These are phyloP conservation scores for Rhododendron vialii DNA, from an alignment of 148 eudicot species.

Conservation along the genomic window DNA sequence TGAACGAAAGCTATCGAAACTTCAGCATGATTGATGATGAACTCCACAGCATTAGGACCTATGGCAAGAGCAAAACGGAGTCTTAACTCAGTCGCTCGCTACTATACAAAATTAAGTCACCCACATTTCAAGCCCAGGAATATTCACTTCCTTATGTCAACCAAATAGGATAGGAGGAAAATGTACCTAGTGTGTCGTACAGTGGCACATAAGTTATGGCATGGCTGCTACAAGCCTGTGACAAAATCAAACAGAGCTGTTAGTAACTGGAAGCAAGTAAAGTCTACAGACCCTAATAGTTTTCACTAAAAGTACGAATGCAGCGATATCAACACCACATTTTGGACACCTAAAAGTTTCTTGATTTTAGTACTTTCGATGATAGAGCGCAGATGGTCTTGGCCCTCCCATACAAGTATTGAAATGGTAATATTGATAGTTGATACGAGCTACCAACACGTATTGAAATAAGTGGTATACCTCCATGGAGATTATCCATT, in stretches of 20 bases:
- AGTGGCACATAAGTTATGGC: constrained; percentile 78
- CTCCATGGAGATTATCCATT: constrained; percentile 90
- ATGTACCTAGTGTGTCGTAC: constrained; percentile 87
- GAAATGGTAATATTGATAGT: background rate
- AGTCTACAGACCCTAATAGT: background rate
- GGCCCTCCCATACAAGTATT: background rate
- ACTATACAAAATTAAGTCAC: background rate
- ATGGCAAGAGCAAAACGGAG: background rate
- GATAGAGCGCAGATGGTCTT: background rate
- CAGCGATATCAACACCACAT: background rate
- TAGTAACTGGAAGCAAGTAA: background rate
- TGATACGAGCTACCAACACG: background rate
- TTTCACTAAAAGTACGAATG: background rate
- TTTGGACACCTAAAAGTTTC: background rate
- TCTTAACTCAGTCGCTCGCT: background rate
- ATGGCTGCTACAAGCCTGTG: constrained; percentile 92
- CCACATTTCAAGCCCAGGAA: background rate
- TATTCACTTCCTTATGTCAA: background rate
- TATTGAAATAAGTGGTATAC: constrained; percentile 7
- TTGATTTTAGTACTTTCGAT: background rate
- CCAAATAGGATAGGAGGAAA: background rate
- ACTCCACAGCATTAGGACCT: constrained; percentile 95
- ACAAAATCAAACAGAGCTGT: background rate
- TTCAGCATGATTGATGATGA: constrained; percentile 93
- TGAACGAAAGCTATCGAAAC: constrained; percentile 79